Evolutionary conservation across 441 rosid genomes (phyloP).

Genomic region (Geranium incanum): DNA sequence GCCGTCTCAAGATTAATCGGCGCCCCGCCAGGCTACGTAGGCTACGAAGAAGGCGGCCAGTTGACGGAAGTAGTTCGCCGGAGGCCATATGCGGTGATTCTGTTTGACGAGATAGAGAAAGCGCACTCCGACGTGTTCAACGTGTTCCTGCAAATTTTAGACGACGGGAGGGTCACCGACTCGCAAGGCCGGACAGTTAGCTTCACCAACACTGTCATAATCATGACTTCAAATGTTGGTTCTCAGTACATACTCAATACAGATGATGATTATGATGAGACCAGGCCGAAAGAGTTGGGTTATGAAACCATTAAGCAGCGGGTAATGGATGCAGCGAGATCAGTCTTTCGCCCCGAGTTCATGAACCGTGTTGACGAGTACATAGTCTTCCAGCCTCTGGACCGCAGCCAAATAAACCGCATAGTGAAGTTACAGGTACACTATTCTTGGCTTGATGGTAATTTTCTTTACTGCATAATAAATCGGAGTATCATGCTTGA

Average conservation of each 20-base stretch:
- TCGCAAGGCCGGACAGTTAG: constrained; percentile 97
- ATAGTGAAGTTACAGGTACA: constrained; percentile 88
- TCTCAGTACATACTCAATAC: constrained; percentile 71
- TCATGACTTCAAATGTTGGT: constrained; percentile 96
- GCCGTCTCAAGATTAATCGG: constrained; percentile 94
- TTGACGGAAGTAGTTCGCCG: constrained; percentile 93
- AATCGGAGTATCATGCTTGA: no score
- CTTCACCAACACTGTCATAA: constrained; percentile 88
- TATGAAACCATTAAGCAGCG: constrained; percentile 75
- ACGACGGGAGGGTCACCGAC: constrained; percentile 92
- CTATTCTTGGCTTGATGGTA: not conserved
- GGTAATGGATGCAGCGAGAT: constrained; percentile 93
- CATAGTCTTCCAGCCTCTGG: constrained; percentile 94
- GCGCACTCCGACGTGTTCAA: constrained; percentile 98
- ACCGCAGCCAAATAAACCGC: constrained; percentile 64
- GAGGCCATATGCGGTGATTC: constrained; percentile 81
- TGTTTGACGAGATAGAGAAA: constrained; percentile 94
- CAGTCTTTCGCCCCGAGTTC: constrained; percentile 88
- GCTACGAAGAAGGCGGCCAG: constrained; percentile 96
- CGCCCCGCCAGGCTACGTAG: constrained; percentile 97
- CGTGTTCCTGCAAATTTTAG: constrained; percentile 98
- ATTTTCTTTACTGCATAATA: not conserved
- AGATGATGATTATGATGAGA: constrained; percentile 33
- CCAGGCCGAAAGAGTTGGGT: constrained; percentile 40
- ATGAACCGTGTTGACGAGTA: constrained; percentile 96